Conservation (phyloP, 345 rosid species). For the Populus simonii region DNA sequence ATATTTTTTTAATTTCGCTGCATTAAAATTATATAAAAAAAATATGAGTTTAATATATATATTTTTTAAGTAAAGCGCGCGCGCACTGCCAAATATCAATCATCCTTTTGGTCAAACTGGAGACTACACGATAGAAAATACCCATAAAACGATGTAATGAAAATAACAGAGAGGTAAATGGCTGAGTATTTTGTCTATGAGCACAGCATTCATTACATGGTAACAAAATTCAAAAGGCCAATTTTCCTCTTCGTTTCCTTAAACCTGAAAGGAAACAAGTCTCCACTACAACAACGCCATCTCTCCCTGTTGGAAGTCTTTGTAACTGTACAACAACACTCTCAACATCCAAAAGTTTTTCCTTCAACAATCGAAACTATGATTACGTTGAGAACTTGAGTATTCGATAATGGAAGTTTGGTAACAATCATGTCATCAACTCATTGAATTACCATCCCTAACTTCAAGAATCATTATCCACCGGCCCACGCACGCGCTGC, state of each 20-base stretch:
- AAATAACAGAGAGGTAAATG: not conserved
- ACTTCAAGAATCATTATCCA: not conserved
- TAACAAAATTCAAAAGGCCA: too few relatives aligned
- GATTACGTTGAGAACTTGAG: not conserved
- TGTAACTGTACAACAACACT: not conserved
- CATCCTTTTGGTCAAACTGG: too few relatives aligned
- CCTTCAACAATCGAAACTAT: not conserved
- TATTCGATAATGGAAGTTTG: not conserved
- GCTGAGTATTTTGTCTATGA: not conserved
- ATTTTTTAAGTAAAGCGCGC: too few relatives aligned
- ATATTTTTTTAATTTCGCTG: too few relatives aligned
- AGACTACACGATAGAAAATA: not conserved
- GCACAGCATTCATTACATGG: not conserved
- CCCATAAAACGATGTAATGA: not conserved
- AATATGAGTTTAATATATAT: too few relatives aligned
- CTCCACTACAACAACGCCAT: too few relatives aligned
- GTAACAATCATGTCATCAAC: not conserved
- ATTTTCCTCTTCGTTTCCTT: not conserved
- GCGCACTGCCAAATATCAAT: too few relatives aligned
- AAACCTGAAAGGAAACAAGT: not conserved
- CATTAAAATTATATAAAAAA: too few relatives aligned
- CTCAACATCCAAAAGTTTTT: not conserved
- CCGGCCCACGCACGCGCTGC: not conserved
- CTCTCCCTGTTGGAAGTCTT: not conserved
- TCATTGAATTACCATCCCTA: not conserved